Evolutionary conservation across 78 protist genomes (phyloP).

Genomic region (Polysphondylium violaceum): DNA sequence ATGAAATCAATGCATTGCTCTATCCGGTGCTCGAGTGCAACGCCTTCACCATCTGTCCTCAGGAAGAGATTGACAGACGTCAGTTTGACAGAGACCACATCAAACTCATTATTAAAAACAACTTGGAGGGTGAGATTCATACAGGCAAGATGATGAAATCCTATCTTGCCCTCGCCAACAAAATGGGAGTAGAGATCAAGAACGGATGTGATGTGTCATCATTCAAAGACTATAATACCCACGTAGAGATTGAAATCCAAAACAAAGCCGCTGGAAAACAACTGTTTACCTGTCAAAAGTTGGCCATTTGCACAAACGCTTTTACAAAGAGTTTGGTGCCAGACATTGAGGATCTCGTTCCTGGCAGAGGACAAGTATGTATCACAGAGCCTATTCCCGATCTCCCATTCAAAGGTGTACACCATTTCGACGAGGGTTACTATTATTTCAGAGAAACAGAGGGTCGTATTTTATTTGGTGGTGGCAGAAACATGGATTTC

Average conservation of each 20-base stretch:
- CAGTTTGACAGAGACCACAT: background rate
- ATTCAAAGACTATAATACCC: background rate
- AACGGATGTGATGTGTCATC: background rate
- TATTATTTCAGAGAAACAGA: slow-evolving; percentile 35
- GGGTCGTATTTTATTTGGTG: slow-evolving; percentile 40
- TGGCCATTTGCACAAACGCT: slow-evolving; percentile 44
- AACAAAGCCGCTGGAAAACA: background rate
- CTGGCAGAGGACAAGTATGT: slow-evolving; percentile 36
- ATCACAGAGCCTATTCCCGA: background rate
- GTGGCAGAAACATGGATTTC: slow-evolving; percentile 50
- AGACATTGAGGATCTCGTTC: slow-evolving; percentile 9
- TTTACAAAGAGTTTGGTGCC: background rate
- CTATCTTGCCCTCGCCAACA: background rate
- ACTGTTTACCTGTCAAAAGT: background rate
- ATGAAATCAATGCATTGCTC: background rate
- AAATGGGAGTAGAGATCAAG: slow-evolving; percentile 7
- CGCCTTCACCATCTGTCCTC: slow-evolving; percentile 8
- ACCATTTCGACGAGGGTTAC: slow-evolving; percentile 49
- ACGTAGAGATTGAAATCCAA: background rate
- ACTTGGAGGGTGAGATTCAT: slow-evolving; percentile 30
- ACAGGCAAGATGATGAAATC: slow-evolving; percentile 39
- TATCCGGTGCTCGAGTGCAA: background rate
- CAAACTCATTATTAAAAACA: background rate
- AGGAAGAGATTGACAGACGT: background rate
- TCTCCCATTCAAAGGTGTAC: slow-evolving; percentile 17